phyloP scores from a whole-genome alignment of 352 stramenopile species.

The Globisporangium nagaii region DNA sequence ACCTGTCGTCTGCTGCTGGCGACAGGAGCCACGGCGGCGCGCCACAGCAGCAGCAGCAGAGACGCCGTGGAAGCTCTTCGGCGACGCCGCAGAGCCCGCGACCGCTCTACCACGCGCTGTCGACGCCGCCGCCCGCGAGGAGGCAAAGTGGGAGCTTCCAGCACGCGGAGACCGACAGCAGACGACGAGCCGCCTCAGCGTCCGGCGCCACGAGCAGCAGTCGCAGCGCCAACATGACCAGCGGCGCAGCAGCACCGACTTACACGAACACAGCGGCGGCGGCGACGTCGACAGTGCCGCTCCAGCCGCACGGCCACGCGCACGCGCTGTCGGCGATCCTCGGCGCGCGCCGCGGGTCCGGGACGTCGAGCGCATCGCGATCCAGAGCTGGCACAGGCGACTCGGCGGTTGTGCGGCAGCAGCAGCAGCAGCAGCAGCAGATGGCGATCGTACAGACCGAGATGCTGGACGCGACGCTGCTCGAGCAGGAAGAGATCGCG shows the following conservation, averaged over 20 bases:
- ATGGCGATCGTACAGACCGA: constrained; percentile 6
- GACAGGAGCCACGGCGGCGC: neutral
- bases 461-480: neutral
- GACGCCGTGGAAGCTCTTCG: neutral
- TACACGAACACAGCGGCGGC: too few species aligned
- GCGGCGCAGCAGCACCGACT: neutral
- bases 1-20: neutral
- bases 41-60: neutral
- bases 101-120: constrained; percentile 24
- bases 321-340: constrained; percentile 40
- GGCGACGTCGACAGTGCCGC: neutral
- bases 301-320: constrained; percentile 29
- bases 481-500: neutral
- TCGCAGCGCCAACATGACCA: constrained; percentile 3
- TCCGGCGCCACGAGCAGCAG: neutral
- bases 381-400: constrained; percentile 1
- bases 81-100: neutral
- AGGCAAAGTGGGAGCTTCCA: constrained; percentile 4
- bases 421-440: constrained; percentile 11
- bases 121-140: constrained; percentile 17
- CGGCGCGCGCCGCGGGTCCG: constrained; percentile 15
- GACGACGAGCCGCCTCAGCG: too few species aligned
- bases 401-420: constrained; percentile 14
- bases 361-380: neutral
- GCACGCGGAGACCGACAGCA: neutral